These are phyloP conservation scores for Vaucheria bursata DNA, from an alignment of 352 stramenopile species.

Conservation along the genomic window DNA sequence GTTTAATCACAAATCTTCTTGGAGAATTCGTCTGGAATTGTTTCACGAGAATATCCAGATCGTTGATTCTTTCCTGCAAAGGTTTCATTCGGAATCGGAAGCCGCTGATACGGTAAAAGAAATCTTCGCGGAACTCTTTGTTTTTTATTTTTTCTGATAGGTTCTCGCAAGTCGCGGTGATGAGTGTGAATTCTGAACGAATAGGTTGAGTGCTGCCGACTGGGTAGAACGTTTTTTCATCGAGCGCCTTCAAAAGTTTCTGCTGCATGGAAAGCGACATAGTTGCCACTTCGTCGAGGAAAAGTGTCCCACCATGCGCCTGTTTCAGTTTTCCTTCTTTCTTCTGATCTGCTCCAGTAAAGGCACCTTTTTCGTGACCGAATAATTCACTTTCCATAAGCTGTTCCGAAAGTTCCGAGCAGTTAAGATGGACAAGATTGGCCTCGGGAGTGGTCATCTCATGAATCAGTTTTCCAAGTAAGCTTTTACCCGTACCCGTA, in stretches of 20 bases:
- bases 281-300: neutral
- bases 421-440: too few relatives aligned
- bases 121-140: neutral
- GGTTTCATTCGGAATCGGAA: neutral
- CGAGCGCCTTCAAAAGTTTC: neutral
- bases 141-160: neutral
- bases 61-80: neutral
- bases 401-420: neutral
- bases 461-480: too few relatives aligned
- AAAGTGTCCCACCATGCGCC: neutral
- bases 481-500: too few relatives aligned
- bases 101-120: neutral
- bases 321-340: neutral
- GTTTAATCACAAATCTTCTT: too few relatives aligned
- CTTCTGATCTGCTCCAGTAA: neutral
- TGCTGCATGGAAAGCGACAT: neutral
- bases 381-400: constrained; percentile 3
- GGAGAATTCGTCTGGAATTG: neutral
- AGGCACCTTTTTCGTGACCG: neutral
- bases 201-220: neutral
- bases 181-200: neutral
- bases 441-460: too few relatives aligned
- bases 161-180: neutral
- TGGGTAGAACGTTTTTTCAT: neutral
- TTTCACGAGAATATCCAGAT: neutral